phyloP scores from a whole-genome alignment of 2,329 filamentous ascomycete species.

The Colletotrichum acutatum region DNA sequence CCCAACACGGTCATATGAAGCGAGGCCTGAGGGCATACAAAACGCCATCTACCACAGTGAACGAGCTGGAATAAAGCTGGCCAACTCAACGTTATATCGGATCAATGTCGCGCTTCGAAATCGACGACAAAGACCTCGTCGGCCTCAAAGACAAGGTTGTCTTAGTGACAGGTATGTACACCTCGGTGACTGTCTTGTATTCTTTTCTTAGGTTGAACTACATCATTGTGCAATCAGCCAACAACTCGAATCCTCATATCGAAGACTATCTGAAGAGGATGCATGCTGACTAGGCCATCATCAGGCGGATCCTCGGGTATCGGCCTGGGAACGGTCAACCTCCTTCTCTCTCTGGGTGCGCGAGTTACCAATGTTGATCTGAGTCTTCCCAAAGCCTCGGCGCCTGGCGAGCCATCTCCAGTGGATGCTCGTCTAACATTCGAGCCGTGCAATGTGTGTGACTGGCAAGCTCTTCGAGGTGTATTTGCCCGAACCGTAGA shows the following conservation, averaged over 20 bases:
- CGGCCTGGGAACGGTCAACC: not conserved
- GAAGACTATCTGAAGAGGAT: not conserved
- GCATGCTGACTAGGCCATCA: not conserved
- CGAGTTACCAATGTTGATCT: not conserved
- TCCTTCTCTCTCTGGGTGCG: not conserved
- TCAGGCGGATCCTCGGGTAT: not conserved
- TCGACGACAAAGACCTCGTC: not conserved
- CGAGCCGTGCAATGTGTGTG: not conserved
- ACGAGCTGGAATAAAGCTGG: not conserved
- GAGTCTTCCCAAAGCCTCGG: not conserved
- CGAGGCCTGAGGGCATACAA: not conserved
- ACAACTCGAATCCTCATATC: too few species aligned
- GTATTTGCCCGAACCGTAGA: not conserved
- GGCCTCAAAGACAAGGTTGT: not conserved
- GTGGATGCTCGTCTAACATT: not conserved
- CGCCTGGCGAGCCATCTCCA: not conserved
- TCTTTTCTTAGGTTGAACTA: not conserved
- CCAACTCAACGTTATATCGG: not conserved
- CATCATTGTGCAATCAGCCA: not conserved
- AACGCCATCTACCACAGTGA: not conserved
- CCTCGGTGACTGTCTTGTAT: not conserved
- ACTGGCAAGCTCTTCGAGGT: not conserved
- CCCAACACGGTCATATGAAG: not conserved
- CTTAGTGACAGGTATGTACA: not conserved
- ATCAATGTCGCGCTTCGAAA: not conserved